These are phyloP conservation scores for Spinacia oleracea DNA, from an alignment of 179 eudicot species.

Conservation along the genomic window DNA sequence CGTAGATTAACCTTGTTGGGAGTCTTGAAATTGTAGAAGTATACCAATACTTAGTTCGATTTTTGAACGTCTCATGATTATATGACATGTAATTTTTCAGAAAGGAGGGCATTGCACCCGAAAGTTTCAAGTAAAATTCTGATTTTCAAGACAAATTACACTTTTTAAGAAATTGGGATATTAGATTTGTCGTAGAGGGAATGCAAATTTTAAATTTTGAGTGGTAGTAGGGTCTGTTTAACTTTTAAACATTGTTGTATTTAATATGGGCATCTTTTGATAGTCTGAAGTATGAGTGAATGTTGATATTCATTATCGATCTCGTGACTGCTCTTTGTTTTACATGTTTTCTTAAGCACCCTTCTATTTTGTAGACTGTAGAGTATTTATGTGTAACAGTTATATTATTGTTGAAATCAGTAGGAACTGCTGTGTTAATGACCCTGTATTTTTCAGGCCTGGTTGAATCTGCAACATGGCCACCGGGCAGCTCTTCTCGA, in stretches of 20 bases:
- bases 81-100: background rate
- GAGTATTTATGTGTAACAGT: no score
- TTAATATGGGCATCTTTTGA: background rate
- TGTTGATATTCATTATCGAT: background rate
- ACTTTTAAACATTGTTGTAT: background rate
- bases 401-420: no score
- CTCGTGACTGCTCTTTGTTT: background rate
- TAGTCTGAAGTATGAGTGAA: background rate
- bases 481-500: constrained; percentile 94
- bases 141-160: background rate
- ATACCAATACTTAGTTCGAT: background rate
- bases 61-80: background rate
- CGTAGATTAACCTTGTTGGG: background rate
- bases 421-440: background rate
- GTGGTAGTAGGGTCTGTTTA: background rate
- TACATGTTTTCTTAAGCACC: background rate
- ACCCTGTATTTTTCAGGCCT: constrained; percentile 31
- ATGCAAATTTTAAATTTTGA: background rate
- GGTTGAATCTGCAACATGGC: constrained; percentile 64
- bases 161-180: background rate
- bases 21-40: constrained; percentile 12
- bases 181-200: background rate
- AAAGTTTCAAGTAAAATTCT: background rate
- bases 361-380: background rate
- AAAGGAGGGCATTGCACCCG: background rate